These are phyloP conservation scores for Rhypophila decipiens DNA, from an alignment of 495 filamentous ascomycete species.

Conservation along the genomic window DNA sequence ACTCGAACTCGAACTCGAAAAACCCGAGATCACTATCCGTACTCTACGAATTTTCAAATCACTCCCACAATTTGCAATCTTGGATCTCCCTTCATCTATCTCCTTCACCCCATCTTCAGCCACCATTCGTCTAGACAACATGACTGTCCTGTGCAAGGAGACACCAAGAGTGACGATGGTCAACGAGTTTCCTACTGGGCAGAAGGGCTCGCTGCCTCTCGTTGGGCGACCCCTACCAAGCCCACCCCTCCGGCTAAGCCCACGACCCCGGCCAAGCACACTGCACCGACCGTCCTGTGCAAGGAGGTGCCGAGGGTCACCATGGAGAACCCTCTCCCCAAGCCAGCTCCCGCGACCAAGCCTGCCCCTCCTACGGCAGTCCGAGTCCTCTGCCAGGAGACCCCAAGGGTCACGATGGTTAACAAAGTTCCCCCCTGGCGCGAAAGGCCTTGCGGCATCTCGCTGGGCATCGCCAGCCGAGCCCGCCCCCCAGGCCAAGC, in stretches of 20 bases:
- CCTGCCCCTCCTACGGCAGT: background rate
- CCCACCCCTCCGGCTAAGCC: background rate
- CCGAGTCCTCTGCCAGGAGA: background rate
- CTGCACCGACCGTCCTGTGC: background rate
- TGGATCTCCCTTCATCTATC: too few species aligned
- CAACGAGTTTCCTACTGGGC: background rate
- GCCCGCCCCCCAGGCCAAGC: background rate
- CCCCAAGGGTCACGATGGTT: background rate
- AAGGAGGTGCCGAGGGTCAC: background rate
- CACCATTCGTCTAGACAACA: too few species aligned
- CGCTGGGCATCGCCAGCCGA: background rate
- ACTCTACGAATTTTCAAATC: too few species aligned
- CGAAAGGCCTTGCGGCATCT: too few species aligned
- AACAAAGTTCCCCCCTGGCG: background rate
- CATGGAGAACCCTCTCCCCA: background rate
- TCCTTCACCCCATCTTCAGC: too few species aligned
- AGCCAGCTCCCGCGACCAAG: background rate
- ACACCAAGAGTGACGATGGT: too few species aligned
- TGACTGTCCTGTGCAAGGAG: too few species aligned
- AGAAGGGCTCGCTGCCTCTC: background rate
- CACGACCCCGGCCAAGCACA: background rate
- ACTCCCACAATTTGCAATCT: too few species aligned
- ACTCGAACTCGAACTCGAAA: too few species aligned
- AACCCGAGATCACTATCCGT: too few species aligned
- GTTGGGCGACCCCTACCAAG: background rate